Evolutionary conservation across 371 early-diverging fungal species (phyloP), one percentile per base, ranked within the genome.

Genomic region (Mucor racemosus): DNA sequence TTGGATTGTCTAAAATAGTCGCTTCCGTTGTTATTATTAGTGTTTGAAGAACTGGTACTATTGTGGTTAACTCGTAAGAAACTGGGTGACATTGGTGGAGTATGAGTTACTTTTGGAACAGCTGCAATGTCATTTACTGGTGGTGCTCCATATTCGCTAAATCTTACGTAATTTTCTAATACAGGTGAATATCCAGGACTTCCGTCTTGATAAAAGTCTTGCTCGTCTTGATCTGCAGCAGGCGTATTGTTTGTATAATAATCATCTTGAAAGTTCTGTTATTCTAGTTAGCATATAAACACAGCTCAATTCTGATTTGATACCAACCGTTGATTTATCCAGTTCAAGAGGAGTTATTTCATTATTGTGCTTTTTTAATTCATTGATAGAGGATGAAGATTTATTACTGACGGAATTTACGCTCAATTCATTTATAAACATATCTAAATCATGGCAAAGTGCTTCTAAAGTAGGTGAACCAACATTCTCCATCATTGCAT

Each of bases 401-500:
- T 31, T 31, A 9, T 26, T 50, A 10, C 26, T 53, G 53, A 26
- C 31, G 19, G 53, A 53, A 31, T 13, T 53, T 53, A 53, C 53
- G 11, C 53, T 65, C 10, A 78, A 42, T 62, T 78, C 78, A 36
- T 69, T 69, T 40, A 78, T 78, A 58, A 76, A 78, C 42, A 65
- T 68, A 55, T 78, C 78, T 34, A 78, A 58, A 64, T 76, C 76
- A 55, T 78, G 72, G 53, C 50, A 78, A 10, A 78, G 62, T 10
- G 76, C 74, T 60, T 78, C 76, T n/a, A 78, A 54, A 36, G 72
- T 67, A 38, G 78, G 74, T 26, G 76, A 72, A 14, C 31, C 31
- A 5, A 73, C 33, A 40, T 61, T 33, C 14, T 50, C 36, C n/a
- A 53, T 35, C 44, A 55, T 48, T 35, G 48, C 55, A 41, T 48